phyloP scores from a whole-genome alignment of 768 basidiomycete genomes.

The Trametes villosa region DNA sequence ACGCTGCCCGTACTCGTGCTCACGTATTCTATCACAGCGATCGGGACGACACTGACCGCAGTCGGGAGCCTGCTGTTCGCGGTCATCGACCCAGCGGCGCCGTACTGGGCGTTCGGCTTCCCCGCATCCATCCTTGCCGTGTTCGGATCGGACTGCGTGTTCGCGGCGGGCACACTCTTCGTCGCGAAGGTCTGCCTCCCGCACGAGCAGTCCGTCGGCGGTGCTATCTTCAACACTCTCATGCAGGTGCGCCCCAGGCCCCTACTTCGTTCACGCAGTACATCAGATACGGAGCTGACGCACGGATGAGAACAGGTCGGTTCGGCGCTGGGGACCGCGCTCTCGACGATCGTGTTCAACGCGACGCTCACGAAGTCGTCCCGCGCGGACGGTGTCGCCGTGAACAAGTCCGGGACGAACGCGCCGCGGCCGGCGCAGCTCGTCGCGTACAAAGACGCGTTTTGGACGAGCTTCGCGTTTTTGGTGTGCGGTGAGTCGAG shows the following conservation, averaged over 20 bases:
- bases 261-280: no score
- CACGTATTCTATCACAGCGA: conserved; percentile 33
- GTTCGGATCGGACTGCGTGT: conserved; percentile 82
- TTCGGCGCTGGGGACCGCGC: conserved; percentile 68
- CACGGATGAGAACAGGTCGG: no score
- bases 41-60: conserved; percentile 63
- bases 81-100: conserved; percentile 54
- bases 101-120: conserved; percentile 81
- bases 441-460: conserved; percentile 61
- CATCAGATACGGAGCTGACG: no score
- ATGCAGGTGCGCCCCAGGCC: no score
- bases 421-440: conserved; percentile 46
- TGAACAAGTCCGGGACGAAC: conserved; percentile 35
- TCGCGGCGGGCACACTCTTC: conserved; percentile 72
- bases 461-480: conserved; percentile 69
- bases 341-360: conserved; percentile 75
- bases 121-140: conserved; percentile 67
- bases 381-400: conserved; percentile 35
- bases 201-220: conserved; percentile 77
- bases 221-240: conserved; percentile 80
- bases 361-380: conserved; percentile 45
- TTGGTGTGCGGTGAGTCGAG: conserved; percentile 59
- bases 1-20: neutral
- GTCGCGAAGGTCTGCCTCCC: conserved; percentile 68
- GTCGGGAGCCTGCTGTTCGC: conserved; percentile 69